Conservation (phyloP, 2,329 filamentous ascomycete species). For the Cladosporium sp. region DNA sequence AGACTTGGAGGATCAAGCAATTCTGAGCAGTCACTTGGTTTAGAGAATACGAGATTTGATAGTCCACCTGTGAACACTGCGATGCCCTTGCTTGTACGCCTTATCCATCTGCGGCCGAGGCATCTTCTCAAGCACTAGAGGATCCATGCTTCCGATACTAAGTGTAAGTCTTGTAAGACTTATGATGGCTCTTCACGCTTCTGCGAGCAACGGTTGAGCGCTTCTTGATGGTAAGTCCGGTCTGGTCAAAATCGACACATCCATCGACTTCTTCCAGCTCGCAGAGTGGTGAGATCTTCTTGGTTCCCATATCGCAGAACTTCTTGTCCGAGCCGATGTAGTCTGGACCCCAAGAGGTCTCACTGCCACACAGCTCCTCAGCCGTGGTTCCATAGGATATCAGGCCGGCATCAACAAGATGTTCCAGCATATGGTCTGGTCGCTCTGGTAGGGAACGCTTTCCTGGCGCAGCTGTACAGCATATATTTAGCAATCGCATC, state of each 20-base stretch:
- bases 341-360: constrained; percentile 7
- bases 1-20: constrained; percentile 15
- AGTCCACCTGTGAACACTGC: too few relatives aligned
- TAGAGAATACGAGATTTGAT: too few relatives aligned
- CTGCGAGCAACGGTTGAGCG: neutral
- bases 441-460: neutral
- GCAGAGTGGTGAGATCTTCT: constrained; percentile 1
- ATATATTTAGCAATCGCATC: too few relatives aligned
- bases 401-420: neutral
- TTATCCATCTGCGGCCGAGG: too few relatives aligned
- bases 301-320: neutral
- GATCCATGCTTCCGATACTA: too few relatives aligned
- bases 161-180: neutral
- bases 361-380: neutral
- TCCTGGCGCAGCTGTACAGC: too few relatives aligned
- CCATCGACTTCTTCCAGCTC: neutral
- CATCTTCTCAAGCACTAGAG: too few relatives aligned
- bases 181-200: neutral
- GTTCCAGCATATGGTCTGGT: neutral
- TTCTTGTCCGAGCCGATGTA: neutral
- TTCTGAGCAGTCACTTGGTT: neutral
- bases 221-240: neutral
- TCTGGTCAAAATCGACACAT: neutral
- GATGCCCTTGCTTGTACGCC: too few relatives aligned
- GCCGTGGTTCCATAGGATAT: neutral